Evolutionary conservation across 352 stramenopile genomes (phyloP).

Genomic region (Phytophthora chlamydospora): DNA sequence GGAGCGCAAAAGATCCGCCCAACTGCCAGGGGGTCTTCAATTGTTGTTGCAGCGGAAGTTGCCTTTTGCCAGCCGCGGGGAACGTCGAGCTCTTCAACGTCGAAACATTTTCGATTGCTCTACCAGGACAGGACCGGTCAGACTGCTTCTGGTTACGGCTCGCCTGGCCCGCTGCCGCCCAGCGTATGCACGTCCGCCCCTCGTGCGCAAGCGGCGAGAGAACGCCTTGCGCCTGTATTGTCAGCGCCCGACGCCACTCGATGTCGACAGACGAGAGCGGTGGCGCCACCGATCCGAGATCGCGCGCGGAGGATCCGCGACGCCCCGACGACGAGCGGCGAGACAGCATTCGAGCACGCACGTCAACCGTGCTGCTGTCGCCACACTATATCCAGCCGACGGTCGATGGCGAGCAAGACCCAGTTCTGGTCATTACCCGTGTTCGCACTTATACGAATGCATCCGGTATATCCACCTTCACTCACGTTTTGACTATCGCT

Average conservation of each 20-base stretch:
- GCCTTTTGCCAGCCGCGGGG: too few relatives aligned
- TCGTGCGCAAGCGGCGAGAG: slow-evolving; percentile 21
- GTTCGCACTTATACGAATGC: too few relatives aligned
- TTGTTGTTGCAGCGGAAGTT: slow-evolving; percentile 6
- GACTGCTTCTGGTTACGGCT: slow-evolving; percentile 10
- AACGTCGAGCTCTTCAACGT: too few relatives aligned
- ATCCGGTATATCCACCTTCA: slow-evolving; percentile 5
- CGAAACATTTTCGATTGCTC: slow-evolving; percentile 12
- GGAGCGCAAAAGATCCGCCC: slow-evolving; percentile 16
- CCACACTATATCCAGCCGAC: slow-evolving; percentile 15
- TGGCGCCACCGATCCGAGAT: slow-evolving; percentile 17
- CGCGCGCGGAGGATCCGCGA: not conserved
- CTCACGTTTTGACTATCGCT: not conserved
- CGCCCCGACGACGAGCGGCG: slow-evolving; percentile 3
- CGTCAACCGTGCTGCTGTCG: not conserved
- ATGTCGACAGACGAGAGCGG: slow-evolving; percentile 9
- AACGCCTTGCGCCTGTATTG: not conserved
- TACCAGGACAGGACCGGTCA: not conserved
- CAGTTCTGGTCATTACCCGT: too few relatives aligned
- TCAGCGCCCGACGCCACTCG: slow-evolving; percentile 1
- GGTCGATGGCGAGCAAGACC: not conserved
- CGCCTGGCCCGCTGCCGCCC: slow-evolving; percentile 9
- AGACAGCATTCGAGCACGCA: slow-evolving; percentile 3
- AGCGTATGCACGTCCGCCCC: slow-evolving; percentile 19
- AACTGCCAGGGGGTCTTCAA: slow-evolving; percentile 18